These are phyloP conservation scores for Tulasnella sp. DNA, from an alignment of 768 basidiomycete species.

Conservation along the genomic window DNA sequence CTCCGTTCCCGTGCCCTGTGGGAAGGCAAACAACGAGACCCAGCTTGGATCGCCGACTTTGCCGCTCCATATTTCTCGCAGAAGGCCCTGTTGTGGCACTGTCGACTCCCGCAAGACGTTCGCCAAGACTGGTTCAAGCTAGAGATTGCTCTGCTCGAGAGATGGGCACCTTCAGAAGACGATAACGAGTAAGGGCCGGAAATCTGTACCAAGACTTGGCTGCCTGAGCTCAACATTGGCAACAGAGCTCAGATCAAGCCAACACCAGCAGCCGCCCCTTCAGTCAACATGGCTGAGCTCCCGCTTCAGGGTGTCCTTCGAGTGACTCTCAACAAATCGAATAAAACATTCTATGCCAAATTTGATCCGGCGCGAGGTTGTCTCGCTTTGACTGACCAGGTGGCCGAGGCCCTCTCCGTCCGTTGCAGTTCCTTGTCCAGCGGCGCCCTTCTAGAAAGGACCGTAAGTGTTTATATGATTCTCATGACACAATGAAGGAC, in stretches of 20 bases:
- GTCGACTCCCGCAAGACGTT: neutral
- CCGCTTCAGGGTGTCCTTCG: neutral
- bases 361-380: neutral
- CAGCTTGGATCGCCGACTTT: neutral
- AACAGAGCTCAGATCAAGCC: neutral
- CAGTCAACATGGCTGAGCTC: too few species aligned
- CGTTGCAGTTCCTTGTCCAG: neutral
- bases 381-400: neutral
- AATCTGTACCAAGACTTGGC: too few species aligned
- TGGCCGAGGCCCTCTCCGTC: neutral
- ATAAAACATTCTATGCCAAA: neutral
- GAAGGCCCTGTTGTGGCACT: neutral
- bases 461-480: neutral
- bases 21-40: neutral
- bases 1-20: neutral
- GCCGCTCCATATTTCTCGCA: neutral
- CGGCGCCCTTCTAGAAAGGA: neutral
- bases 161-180: neutral
- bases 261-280: neutral
- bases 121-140: neutral
- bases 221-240: neutral
- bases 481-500: neutral
- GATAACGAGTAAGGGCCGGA: neutral
- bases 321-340: neutral
- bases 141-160: neutral